Base-by-base conservation (phyloP, 169 alveolate genomes). In the Toxoplasma gondii region DNA sequence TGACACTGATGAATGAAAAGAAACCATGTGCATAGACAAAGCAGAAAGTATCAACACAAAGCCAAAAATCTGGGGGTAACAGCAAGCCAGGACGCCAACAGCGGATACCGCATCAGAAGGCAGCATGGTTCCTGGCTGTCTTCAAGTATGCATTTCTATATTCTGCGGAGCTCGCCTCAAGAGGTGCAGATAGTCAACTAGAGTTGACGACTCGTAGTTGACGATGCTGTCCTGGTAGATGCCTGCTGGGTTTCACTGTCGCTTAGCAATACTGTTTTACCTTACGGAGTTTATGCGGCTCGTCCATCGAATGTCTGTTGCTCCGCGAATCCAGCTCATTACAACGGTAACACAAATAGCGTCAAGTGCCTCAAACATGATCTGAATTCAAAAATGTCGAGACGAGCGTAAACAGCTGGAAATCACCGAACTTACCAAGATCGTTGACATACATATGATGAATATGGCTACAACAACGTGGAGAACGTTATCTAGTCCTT, bases 271-370 rank as follows among this genome's bases (percentile, higher is more conserved):
- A 5, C 12, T 44, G 53, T 12, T 78, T 39, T 0, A 12, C 12
- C 94, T 54, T 80, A 91, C 94, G 44, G 94, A 78, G 83, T 91
- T 91, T 1, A 91, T 80, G 29, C 69, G 31, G 64, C 64, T 54
- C 44, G 82, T 45, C 94, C 94, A 91, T 31, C 67, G 36, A 19
- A 91, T 88, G 39, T 91, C 94, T 0, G 94, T 44, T 7, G 94
- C 94, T 4, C 88, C 94, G 81, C 64, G 54, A 4, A 88, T 53
- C 94, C 94, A 91, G 69, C 17, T 49, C 94, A 91, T 91, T 34
- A 91, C 91, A 0, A 27, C 84, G 41, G 94, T 82, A 38, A 80
- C 83, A 16, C 91, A 43, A 5, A 88, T 88, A 1, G 94, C 94
- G 36, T 81, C 84, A 19, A 81, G 91, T 10, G 94, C 94, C 41